Evolutionary conservation across 2,329 filamentous ascomycete species (phyloP).

Genomic region (Apiospora sp.): DNA sequence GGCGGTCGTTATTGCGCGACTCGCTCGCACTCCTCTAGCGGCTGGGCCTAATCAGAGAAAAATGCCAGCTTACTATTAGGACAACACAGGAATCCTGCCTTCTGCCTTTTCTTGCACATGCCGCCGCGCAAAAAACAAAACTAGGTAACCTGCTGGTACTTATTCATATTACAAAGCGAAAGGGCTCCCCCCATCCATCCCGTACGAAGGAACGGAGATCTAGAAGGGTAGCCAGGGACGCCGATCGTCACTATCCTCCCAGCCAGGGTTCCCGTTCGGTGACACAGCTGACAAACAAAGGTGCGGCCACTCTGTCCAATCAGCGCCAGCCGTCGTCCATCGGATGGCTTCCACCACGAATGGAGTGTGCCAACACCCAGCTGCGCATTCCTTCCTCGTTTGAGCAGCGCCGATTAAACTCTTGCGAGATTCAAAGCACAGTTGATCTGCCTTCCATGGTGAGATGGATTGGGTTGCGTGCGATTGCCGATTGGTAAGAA

Average conservation of each 20-base stretch:
- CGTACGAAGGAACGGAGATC: constrained; percentile 1
- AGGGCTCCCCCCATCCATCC: not conserved
- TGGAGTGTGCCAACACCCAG: not conserved
- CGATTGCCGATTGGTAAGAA: not conserved
- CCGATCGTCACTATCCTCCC: constrained; percentile 9
- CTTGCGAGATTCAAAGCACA: constrained; percentile 16
- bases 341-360: not conserved
- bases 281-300: constrained; percentile 18
- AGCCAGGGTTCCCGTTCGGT: constrained; percentile 3
- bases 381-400: constrained; percentile 9
- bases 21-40: constrained; percentile 14
- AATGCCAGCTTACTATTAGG: constrained; percentile 4
- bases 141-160: not conserved
- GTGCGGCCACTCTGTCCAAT: not conserved
- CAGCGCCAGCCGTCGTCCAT: not conserved
- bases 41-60: constrained; percentile 17
- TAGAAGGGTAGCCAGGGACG: constrained; percentile 16
- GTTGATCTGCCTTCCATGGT: constrained; percentile 3
- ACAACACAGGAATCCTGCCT: not conserved
- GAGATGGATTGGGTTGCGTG: not conserved
- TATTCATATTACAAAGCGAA: not conserved
- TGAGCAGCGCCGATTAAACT: constrained; percentile 1
- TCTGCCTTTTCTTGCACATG: not conserved
- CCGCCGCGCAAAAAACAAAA: not conserved
- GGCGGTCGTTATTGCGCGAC: constrained; percentile 11